Evolutionary conservation across 257 asterid genomes (phyloP).

Genomic region (Oldenlandia corymbosa): DNA sequence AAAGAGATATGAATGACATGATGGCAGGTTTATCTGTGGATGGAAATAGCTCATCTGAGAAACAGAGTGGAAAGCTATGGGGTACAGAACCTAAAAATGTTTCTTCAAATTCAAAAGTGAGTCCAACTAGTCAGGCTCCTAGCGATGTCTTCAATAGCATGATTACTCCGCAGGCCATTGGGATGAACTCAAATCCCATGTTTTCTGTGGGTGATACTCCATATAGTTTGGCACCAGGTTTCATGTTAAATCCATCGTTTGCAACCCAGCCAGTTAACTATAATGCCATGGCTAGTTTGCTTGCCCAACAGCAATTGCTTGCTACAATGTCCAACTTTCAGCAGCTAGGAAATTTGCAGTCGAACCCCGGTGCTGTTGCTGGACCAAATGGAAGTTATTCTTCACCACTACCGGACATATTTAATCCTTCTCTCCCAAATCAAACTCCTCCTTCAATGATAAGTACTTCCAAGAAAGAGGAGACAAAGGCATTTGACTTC

Average conservation of each 20-base stretch:
- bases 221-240: slow-evolving; percentile 57
- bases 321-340: slow-evolving; percentile 85
- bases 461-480: slow-evolving; percentile 73
- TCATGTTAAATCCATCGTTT: slow-evolving; percentile 62
- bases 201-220: slow-evolving; percentile 61
- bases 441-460: slow-evolving; percentile 79
- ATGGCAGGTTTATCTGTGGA: slow-evolving; percentile 54
- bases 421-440: slow-evolving; percentile 56
- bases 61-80: slow-evolving; percentile 34
- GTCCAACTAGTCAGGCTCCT: slow-evolving; percentile 32
- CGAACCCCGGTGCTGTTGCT: slow-evolving; percentile 31
- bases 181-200: slow-evolving; percentile 44
- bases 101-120: slow-evolving; percentile 27
- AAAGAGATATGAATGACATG: slow-evolving; percentile 45
- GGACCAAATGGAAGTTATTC: slow-evolving; percentile 45
- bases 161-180: slow-evolving; percentile 51
- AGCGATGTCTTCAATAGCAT: slow-evolving; percentile 40
- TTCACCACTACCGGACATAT: slow-evolving; percentile 75
- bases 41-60: slow-evolving; percentile 36
- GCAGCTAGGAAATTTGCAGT: slow-evolving; percentile 64
- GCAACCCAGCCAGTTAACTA: slow-evolving; percentile 59
- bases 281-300: slow-evolving; percentile 53
- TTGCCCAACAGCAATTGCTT: slow-evolving; percentile 82
- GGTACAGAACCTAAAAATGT: slow-evolving; percentile 27
- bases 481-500: slow-evolving; percentile 86